Percentiles rank a stretch among this genome's conserved stretches.
Conservation (phyloP, 805 yeast genomes). For the Starmerella apicola region DNA sequence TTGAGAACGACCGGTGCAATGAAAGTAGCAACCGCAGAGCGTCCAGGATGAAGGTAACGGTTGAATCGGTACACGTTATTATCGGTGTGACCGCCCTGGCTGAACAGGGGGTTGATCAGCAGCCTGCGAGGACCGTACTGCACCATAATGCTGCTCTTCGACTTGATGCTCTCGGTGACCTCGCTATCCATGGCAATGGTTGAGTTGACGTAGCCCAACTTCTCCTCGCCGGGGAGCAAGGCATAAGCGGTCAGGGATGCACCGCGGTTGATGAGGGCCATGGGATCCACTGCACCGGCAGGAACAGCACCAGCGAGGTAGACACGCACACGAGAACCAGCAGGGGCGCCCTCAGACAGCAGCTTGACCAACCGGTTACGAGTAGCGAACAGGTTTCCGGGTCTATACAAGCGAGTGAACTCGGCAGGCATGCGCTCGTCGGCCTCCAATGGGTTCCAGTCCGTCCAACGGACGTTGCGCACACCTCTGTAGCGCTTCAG, state of each 20-base stretch:
- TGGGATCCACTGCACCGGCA: slow-evolving; percentile 1
- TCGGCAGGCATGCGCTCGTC: slow-evolving; percentile 66
- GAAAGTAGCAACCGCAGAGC: slow-evolving; percentile 65
- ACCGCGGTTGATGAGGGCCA: slow-evolving; percentile 33
- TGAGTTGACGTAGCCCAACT: slow-evolving; percentile 69
- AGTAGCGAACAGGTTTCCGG: slow-evolving; percentile 66
- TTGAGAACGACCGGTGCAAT: slow-evolving; percentile 80
- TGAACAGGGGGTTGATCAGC: slow-evolving; percentile 68
- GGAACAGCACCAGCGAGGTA: slow-evolving; percentile 29
- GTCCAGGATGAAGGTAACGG: slow-evolving; percentile 69
- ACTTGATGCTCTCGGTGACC: slow-evolving; percentile 69
- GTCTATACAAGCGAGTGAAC: slow-evolving; percentile 63
- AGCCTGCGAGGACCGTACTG: slow-evolving; percentile 92
- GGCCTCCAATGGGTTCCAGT: slow-evolving; percentile 78
- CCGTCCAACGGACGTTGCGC: slow-evolving; percentile 62
- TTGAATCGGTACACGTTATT: slow-evolving; percentile 83
- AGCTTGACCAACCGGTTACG: slow-evolving; percentile 57
- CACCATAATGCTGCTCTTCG: slow-evolving; percentile 67
- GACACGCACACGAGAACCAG: slow-evolving; percentile 56
- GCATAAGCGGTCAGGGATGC: slow-evolving; percentile 43
- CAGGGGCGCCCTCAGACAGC: slow-evolving; percentile 28
- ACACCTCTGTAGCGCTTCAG: slow-evolving; percentile 75
- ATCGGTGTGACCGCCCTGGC: slow-evolving; percentile 54
- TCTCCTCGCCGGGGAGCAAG: slow-evolving; percentile 73
- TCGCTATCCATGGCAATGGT: slow-evolving; percentile 83